phyloP scores from a whole-genome alignment of 2,329 filamentous ascomycete genomes.

The Exophiala sideris region DNA sequence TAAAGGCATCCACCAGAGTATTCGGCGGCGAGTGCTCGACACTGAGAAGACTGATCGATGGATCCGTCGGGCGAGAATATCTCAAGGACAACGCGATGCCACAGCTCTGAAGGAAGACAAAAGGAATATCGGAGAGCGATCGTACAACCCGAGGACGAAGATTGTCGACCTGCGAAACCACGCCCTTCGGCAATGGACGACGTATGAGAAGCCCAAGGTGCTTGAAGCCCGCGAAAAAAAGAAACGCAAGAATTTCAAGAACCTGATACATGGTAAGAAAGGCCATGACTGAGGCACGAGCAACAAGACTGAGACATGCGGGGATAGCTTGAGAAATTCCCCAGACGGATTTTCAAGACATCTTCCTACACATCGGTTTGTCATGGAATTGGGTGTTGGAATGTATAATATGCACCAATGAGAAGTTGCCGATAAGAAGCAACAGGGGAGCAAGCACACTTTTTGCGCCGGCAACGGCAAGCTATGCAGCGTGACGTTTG shows the following conservation, averaged over 20 bases:
- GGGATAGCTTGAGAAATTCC: too few relatives aligned
- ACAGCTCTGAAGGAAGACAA: slow-evolving; percentile 12
- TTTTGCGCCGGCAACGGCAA: too few relatives aligned
- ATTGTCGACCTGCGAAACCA: slow-evolving; percentile 20
- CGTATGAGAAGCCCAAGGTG: slow-evolving; percentile 16
- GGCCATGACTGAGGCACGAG: neutral
- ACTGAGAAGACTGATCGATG: slow-evolving; percentile 38
- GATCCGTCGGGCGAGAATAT: slow-evolving; percentile 32
- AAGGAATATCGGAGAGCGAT: neutral
- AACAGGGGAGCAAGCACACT: too few relatives aligned
- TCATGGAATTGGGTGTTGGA: too few relatives aligned
- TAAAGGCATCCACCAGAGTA: slow-evolving; percentile 44
- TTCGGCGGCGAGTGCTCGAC: slow-evolving; percentile 35
- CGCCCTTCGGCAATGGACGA: slow-evolving; percentile 20
- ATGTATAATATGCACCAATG: too few relatives aligned
- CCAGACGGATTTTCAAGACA: too few relatives aligned
- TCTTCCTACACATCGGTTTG: too few relatives aligned
- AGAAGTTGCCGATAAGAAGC: too few relatives aligned
- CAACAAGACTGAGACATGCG: neutral
- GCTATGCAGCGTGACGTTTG: too few relatives aligned
- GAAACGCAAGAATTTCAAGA: slow-evolving; percentile 4
- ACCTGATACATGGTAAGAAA: neutral
- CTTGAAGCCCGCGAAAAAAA: slow-evolving; percentile 17
- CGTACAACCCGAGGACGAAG: neutral
- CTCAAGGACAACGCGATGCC: slow-evolving; percentile 23